These are phyloP conservation scores for Thelonectria discophora DNA, from an alignment of 2,329 filamentous ascomycete species.

Conservation along the genomic window DNA sequence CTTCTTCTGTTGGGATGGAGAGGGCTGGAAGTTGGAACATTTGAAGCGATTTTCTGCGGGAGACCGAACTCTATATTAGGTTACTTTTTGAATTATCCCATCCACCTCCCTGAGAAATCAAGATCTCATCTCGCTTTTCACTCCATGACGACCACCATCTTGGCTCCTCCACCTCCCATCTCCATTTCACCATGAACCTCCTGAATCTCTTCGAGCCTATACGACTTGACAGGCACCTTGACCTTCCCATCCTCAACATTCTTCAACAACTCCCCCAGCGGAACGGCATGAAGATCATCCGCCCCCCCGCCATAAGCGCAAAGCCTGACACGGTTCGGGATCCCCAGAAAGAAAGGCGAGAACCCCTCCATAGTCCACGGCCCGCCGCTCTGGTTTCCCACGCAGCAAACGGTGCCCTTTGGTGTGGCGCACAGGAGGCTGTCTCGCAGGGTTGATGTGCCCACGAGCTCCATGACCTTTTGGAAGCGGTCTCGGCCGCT, in stretches of 20 bases:
- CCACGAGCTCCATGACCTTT: conserved; percentile 17
- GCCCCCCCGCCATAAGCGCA: conserved; percentile 14
- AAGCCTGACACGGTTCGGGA: conserved; percentile 13
- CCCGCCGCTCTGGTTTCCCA: conserved; percentile 14
- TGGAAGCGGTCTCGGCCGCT: not conserved
- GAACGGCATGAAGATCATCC: not conserved
- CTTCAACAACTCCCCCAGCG: not conserved
- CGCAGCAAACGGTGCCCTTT: conserved; percentile 10
- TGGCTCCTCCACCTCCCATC: conserved; percentile 7
- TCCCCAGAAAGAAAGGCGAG: conserved; percentile 13
- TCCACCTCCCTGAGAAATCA: not conserved
- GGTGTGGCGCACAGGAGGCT: conserved; percentile 5
- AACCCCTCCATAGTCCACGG: conserved; percentile 14
- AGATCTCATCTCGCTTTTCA: not conserved
- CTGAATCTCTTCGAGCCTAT: not conserved
- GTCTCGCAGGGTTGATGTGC: conserved; percentile 3
- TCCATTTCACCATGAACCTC: conserved; percentile 9
- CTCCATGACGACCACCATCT: conserved; percentile 20
- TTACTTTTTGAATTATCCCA: no score
- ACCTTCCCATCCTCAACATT: conserved; percentile 1
- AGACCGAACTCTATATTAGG: no score
- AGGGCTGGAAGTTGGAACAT: no score
- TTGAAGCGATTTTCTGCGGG: no score
- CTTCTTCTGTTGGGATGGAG: no score
- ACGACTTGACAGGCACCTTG: not conserved